These are phyloP conservation scores for Scleromitrula shiraiana DNA, from an alignment of 2,329 filamentous ascomycete species.

Conservation along the genomic window DNA sequence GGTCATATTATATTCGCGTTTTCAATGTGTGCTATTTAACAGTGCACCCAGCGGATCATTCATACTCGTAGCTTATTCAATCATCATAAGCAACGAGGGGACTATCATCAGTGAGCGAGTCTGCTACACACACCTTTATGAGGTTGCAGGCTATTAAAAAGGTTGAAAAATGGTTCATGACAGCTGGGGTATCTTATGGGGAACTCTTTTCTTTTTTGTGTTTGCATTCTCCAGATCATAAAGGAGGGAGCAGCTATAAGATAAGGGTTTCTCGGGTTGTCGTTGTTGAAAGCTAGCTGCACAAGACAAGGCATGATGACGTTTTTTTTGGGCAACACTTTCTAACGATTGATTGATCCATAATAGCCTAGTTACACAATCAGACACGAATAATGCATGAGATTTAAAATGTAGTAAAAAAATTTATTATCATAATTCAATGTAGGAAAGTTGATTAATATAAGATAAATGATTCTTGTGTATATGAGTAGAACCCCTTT, in stretches of 20 bases:
- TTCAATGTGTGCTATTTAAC: conserved; percentile 24
- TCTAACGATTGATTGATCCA: conserved; percentile 21
- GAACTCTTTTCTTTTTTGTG: conserved; percentile 12
- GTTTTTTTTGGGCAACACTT: conserved; percentile 19
- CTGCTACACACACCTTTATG: conserved; percentile 16
- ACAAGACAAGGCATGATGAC: neutral
- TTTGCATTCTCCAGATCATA: conserved; percentile 11
- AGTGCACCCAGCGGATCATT: conserved; percentile 18
- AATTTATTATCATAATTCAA: too few relatives aligned
- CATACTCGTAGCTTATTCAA: conserved; percentile 17
- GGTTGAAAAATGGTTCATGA: conserved; percentile 11
- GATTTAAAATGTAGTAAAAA: conserved; percentile 15
- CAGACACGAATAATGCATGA: conserved; percentile 29
- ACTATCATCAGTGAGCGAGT: conserved; percentile 18
- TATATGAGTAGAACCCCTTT: too few relatives aligned
- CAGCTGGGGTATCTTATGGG: conserved; percentile 17
- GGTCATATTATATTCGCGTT: conserved; percentile 28
- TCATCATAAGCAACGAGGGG: conserved; percentile 23
- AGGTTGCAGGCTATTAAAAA: conserved; percentile 11
- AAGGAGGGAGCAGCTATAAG: conserved; percentile 12
- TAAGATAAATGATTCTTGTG: too few relatives aligned
- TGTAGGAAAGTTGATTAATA: too few relatives aligned
- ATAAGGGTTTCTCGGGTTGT: too few relatives aligned
- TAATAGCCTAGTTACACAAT: conserved; percentile 24
- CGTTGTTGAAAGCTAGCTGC: conserved; percentile 8